Percentiles rank a stretch among this genome's conserved stretches.
phyloP scores from a whole-genome alignment of 202 grass and related monocot species.

The Schoenoplectus tabernaemontani region DNA sequence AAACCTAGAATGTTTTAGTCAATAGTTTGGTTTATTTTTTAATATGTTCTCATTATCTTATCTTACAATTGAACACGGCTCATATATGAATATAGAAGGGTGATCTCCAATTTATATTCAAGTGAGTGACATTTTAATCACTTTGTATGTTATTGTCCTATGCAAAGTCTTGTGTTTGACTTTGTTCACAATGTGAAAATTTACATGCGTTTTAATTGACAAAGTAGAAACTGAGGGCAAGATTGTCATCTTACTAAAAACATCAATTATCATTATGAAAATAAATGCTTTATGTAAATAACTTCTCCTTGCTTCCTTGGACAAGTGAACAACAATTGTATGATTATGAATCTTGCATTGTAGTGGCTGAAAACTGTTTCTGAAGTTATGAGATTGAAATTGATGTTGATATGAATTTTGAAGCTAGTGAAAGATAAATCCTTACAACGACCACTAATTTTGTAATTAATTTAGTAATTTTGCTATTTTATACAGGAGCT shows the following conservation, averaged over 20 bases:
- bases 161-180: not conserved
- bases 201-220: not conserved
- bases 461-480: not conserved
- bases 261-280: not conserved
- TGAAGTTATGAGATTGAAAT: not conserved
- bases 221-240: not conserved
- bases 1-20: not conserved
- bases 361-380: not conserved
- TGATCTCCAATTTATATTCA: not conserved
- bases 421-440: not conserved
- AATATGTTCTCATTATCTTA: not conserved
- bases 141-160: not conserved
- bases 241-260: not conserved
- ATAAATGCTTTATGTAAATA: not conserved
- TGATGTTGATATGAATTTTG: conserved; percentile 12
- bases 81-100: not conserved
- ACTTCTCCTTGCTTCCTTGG: not conserved
- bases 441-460: conserved; percentile 4
- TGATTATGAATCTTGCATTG: not conserved
- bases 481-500: conserved; percentile 45
- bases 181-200: not conserved
- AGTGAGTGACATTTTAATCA: not conserved
- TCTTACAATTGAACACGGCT: not conserved
- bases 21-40: not conserved
- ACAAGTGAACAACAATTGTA: not conserved